A percentile compares a stretch with the other conserved stretches of the same genome.
Conservation (phyloP, 768 basidiomycete species). For the Filobasidium wieringae region DNA sequence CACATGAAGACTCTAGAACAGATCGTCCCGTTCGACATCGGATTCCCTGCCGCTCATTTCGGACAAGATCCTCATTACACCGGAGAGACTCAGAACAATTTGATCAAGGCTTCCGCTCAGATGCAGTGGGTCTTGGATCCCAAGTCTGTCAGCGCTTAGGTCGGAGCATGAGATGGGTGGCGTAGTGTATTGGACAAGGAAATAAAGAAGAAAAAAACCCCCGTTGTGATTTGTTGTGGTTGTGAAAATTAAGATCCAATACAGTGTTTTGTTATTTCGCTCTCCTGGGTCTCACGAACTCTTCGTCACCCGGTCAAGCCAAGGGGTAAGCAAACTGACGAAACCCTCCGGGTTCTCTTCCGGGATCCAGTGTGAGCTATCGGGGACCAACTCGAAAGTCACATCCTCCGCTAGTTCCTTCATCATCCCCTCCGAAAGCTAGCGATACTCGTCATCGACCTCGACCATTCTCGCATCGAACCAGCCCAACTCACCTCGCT, state of each 20-base stretch:
- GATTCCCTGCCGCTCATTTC: conserved; percentile 11
- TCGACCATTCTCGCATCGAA: background rate
- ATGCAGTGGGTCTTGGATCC: conserved; percentile 7
- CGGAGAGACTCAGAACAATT: conserved; percentile 1
- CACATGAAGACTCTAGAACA: conserved; percentile 26
- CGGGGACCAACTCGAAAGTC: conserved; percentile 7
- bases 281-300: background rate
- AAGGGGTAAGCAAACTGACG: conserved; percentile 3
- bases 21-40: conserved; percentile 10
- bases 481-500: background rate
- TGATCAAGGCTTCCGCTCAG: background rate
- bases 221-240: too few relatives aligned
- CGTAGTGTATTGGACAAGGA: too few relatives aligned
- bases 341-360: conserved; percentile 24
- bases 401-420: conserved; percentile 19
- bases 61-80: background rate
- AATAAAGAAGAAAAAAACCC: too few relatives aligned
- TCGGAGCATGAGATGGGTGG: too few relatives aligned
- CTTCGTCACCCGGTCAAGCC: background rate
- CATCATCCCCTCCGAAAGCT: conserved; percentile 15
- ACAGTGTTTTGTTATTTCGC: background rate
- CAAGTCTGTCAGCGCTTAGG: background rate
- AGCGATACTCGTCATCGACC: background rate
- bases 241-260: too few relatives aligned
- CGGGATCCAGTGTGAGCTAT: conserved; percentile 22